A percentile compares a stretch with the other conserved stretches of the same genome.
These are phyloP conservation scores for Phlebiopsis flavidoalba DNA, from an alignment of 768 basidiomycete species.

Conservation along the genomic window DNA sequence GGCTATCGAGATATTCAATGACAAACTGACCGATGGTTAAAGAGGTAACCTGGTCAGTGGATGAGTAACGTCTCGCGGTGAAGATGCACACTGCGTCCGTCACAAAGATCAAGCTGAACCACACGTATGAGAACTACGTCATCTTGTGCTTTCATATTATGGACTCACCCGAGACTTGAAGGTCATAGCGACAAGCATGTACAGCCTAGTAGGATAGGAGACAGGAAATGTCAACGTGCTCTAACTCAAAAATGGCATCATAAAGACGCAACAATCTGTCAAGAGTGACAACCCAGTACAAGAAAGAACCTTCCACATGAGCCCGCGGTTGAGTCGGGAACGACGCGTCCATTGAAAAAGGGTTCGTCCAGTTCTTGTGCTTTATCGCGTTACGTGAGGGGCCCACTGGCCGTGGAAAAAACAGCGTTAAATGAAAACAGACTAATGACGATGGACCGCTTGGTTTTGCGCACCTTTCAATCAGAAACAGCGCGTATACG, in stretches of 20 bases:
- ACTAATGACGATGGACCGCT: not conserved
- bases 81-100: constrained; percentile 28
- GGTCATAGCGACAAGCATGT: constrained; percentile 74
- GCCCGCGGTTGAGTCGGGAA: constrained; percentile 41
- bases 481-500: constrained; percentile 43
- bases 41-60: constrained; percentile 40
- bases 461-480: constrained; percentile 45
- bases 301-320: constrained; percentile 45
- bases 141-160: not conserved
- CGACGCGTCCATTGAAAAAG: constrained; percentile 31
- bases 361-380: constrained; percentile 44
- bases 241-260: not conserved
- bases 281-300: constrained; percentile 56
- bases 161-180: constrained; percentile 61
- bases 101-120: constrained; percentile 41
- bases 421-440: not conserved
- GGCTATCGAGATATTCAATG: constrained; percentile 37
- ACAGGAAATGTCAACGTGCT: not conserved
- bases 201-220: constrained; percentile 43
- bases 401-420: constrained; percentile 34
- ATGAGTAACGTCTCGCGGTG: not conserved
- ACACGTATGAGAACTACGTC: not conserved
- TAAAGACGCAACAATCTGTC: constrained; percentile 52
- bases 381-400: constrained; percentile 45
- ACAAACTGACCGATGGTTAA: constrained; percentile 56